Evolutionary conservation across 345 rosid species (phyloP).

Genomic region (Salix viminalis): DNA sequence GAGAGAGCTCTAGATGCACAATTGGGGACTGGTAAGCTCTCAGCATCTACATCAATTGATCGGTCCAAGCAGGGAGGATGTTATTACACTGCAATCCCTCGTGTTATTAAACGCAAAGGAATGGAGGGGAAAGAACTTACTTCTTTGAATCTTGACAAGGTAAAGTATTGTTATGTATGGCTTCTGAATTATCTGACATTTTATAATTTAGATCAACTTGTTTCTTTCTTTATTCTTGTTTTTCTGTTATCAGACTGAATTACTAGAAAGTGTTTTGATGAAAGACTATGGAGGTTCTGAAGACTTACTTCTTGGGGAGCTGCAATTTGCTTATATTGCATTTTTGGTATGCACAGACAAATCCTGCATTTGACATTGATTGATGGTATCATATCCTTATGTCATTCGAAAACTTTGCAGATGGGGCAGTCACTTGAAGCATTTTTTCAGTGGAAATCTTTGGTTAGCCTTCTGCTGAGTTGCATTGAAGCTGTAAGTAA

Average conservation of each 20-base stretch:
- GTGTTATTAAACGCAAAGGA: constrained; percentile 60
- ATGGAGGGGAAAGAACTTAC: constrained; percentile 64
- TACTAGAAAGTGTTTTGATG: constrained; percentile 53
- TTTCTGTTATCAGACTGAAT: constrained; percentile 44
- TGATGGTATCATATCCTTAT: constrained; percentile 4
- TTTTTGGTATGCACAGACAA: constrained; percentile 59
- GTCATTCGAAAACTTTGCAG: constrained; percentile 42
- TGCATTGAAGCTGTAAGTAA: constrained; percentile 81
- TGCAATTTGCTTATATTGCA: constrained; percentile 81
- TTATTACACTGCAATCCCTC: constrained; percentile 76
- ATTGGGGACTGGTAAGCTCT: constrained; percentile 50
- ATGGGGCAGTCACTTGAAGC: constrained; percentile 96
- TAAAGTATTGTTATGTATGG: constrained; percentile 9
- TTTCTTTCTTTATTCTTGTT: constrained; percentile 8
- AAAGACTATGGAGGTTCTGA: constrained; percentile 69
- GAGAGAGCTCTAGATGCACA: constrained; percentile 75
- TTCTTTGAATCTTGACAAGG: constrained; percentile 94
- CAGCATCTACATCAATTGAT: constrained; percentile 32
- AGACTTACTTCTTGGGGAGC: constrained; percentile 80
- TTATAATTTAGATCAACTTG: background rate
- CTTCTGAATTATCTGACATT: background rate
- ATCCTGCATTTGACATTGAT: background rate
- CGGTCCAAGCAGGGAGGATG: constrained; percentile 48
- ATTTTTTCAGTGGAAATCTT: constrained; percentile 87
- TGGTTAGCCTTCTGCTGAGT: constrained; percentile 79